Evolutionary conservation across 192 early-diverging fungal species (phyloP), one percentile per base, ranked within the genome.

Genomic region (Coemansia sp.): DNA sequence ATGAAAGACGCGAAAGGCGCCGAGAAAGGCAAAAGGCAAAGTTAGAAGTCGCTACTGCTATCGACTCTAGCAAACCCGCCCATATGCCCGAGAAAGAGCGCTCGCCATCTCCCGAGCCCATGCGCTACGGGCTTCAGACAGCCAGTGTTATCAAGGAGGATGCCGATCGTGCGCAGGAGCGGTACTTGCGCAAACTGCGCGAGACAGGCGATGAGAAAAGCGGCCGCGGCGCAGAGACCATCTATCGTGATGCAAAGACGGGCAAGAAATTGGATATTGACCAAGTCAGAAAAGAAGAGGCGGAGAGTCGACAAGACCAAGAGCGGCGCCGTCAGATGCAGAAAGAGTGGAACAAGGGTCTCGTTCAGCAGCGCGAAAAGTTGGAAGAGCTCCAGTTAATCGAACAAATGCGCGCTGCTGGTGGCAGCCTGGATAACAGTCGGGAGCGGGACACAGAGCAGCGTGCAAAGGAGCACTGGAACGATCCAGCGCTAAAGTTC

Each of bases 401-500:
- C 16, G 68, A 78, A 58, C 79, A 80, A 50, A 69, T 68, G 63
- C 74, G 53, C 16, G 26, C n/a, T 37, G 57, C 78, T 50, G 75
- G 88, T n/a, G 80, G 85, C 6, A 40, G 62, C 76, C 5, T 85
- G 80, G 75, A 83, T 58, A 73, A 85, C 55, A 77, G 87, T 19
- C 42, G 30, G 42, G 74, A 68, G 28, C 72, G 77, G 9, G 89
- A 92, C 43, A 68, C 68, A 11, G 85, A 85, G 64, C 67, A 84
- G 61, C 86, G 78, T 17, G 77, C 82, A 7, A 73, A 63, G 53
- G 67, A 77, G 50, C 88, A 86, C 42, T 93, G 91, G 91, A 84
- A 88, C 28, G 91, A 93, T 73, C 90, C 91, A 2, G 87, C 90
- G 70, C 84, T 85, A 14, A 68, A 63, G 58, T 83, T 90, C 63